Evolutionary conservation across 768 basidiomycete species (phyloP).

Genomic region (Podaxis rugospora): DNA sequence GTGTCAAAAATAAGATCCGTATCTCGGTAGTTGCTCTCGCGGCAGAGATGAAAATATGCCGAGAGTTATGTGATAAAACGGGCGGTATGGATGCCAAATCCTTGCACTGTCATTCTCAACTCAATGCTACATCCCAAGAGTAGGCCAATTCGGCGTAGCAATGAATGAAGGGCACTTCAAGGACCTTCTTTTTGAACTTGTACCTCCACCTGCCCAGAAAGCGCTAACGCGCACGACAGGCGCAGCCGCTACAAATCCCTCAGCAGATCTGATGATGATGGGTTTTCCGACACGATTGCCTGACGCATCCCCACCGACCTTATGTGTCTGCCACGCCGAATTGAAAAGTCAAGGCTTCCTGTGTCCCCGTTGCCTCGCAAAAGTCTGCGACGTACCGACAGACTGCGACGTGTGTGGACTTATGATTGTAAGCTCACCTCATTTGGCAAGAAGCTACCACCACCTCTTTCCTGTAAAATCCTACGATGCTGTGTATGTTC

Average conservation of each 20-base stretch:
- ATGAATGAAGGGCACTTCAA: constrained; percentile 97
- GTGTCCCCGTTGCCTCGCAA: constrained; percentile 89
- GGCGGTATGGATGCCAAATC: constrained; percentile 57
- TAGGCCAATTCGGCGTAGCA: constrained; percentile 92
- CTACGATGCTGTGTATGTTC: constrained; percentile 75
- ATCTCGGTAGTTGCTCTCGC: constrained; percentile 92
- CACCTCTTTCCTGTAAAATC: constrained; percentile 93
- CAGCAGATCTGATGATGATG: constrained; percentile 98
- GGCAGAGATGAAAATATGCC: constrained; percentile 98
- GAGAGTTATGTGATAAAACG: constrained; percentile 86
- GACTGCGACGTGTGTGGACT: constrained; percentile 96
- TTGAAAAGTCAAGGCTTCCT: constrained; percentile 91
- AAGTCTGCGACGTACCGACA: constrained; percentile 97
- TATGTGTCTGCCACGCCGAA: constrained; percentile 93
- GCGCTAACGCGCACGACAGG: constrained; percentile 43
- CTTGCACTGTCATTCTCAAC: background rate
- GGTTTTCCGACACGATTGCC: constrained; percentile 94
- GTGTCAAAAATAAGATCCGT: constrained; percentile 79
- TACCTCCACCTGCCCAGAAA: constrained; percentile 89
- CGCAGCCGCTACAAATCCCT: constrained; percentile 46
- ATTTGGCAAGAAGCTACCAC: constrained; percentile 93
- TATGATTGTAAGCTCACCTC: constrained; percentile 97
- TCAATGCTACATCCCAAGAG: constrained; percentile 12
- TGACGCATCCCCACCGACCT: constrained; percentile 71
- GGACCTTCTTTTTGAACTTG: constrained; percentile 91